Base-by-base conservation (phyloP, 2,329 filamentous ascomycete species). In the Hymenoscyphus repandus region DNA sequence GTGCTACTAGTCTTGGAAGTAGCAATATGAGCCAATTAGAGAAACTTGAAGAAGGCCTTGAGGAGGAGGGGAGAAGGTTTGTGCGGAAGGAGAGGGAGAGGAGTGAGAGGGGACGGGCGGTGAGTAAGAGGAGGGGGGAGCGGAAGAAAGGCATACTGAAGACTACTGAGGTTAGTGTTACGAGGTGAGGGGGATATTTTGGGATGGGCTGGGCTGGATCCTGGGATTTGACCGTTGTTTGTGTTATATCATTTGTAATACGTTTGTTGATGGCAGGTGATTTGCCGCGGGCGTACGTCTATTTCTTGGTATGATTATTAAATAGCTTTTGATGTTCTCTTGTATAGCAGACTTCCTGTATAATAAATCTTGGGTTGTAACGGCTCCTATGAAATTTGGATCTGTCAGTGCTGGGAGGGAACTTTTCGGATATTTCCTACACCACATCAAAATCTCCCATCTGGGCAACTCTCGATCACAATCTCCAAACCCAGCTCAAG, bases 141-240 rank as follows among this genome's bases (percentile, higher is more conserved):
- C 46, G 41, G 18, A 41, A 30, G 31, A 40, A 22, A 6, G 46
- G 52, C 4, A 58, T 60, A 30, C 30, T 60, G 41, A 58, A 47
- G 42, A 58, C 56, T 20, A 57, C 52, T 18, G 56, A 58, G 39
- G 52, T 58, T 10, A 49, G 39, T 44, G 41, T 58, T 20, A 40
- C 51, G 18, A 45, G 51, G 50, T 55, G 42, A 53, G 18, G 27
- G 12, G 15, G 13, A 6, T 44, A 30, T 12, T 12, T n/a, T 30
- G 30, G 41, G 22, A n/a, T n/a, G n/a, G n/a, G 31, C 20, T 20
- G 12, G 40, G 40, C 40, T 42, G 40, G 22, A 42, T 27, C 31
- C 12, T 42, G 12, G 22, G 15, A 27, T 30, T 42, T 22, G 12
- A 5, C 11, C 7, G 20, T 20, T n/a, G 5, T 30, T 30, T 15